Base-by-base conservation (phyloP, 75 land plant genomes). In the Picea glauca region DNA sequence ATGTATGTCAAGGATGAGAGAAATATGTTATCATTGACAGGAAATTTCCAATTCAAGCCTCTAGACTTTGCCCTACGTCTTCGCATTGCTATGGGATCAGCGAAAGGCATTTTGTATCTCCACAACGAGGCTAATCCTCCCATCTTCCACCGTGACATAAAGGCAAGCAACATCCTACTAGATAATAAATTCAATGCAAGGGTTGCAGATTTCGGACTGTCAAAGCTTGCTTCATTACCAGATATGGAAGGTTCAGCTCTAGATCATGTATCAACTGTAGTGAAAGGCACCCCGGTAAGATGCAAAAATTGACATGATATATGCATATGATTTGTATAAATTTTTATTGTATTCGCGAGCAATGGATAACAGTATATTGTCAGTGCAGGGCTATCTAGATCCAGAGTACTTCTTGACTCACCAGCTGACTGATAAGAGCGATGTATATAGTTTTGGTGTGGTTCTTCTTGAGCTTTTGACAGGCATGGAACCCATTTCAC, bases 371-470 rank as follows among this genome's bases (percentile, higher is more conserved):
- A 26, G 90, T 50, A 50, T 50, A 50, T 50, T 50, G 11, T 50
- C 20, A n/a, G 31, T 85, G 81, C 84, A 94, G 98, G 97, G 97
- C 33, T 96, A 96, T 75, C 83, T 96, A 26, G 99, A 96, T 84
- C 99, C 97, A 58, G 97, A 96, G 60, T 96, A 96, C 79, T 90
- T 94, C 64, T 77, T 90, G 38, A 96, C 97, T 1, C 93, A 85
- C 65, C 86, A 94, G 74, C 83, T 96, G 60, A 96, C 99, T 2
- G 99, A 96, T 77, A 96, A 96, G 84, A 96, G 99, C 84, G 99
- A 96, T 80, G 98, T 96, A 38, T 96, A 96, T 70, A 96, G 99
- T 81, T 93, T 96, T 76, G 98, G 99, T 8, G 91, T 96, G 60
- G 99, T 96, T 17, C 80, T 96, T 46, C 85, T 96, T 23, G 98